Conservation (phyloP, 805 yeast genomes). For the Lachancea sp. region DNA sequence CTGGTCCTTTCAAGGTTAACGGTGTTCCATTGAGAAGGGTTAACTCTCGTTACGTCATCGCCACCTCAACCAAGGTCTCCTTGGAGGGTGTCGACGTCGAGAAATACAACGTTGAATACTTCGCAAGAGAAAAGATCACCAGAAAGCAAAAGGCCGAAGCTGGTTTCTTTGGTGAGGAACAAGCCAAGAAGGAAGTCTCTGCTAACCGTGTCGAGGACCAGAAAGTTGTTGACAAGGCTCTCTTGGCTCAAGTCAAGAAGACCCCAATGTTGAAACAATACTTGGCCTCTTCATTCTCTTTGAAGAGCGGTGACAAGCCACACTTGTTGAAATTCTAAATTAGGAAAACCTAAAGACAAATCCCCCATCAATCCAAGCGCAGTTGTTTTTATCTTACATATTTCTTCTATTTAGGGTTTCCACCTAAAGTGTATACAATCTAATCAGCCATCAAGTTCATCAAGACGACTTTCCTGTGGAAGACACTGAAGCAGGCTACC, state of each 20-base stretch:
- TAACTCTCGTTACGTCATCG: conserved; percentile 97
- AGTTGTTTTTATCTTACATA: conserved; percentile 7
- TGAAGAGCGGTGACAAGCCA: conserved; percentile 97
- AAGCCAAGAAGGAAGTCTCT: conserved; percentile 76
- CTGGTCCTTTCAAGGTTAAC: conserved; percentile 99
- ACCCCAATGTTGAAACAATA: conserved; percentile 96
- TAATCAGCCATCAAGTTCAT: conserved; percentile 10
- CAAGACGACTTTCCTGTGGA: background rate
- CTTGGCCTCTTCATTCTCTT: conserved; percentile 91
- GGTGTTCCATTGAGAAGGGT: conserved; percentile 99
- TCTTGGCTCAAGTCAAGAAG: conserved; percentile 91
- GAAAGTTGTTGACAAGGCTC: conserved; percentile 88
- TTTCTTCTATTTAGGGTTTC: conserved; percentile 10
- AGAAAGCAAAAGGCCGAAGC: conserved; percentile 83
- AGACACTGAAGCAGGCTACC: no score
- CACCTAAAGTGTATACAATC: conserved; percentile 12
- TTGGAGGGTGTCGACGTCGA: conserved; percentile 76
- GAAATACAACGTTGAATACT: conserved; percentile 91
- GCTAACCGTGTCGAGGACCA: conserved; percentile 96
- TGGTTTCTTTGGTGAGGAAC: conserved; percentile 78
- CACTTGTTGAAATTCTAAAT: conserved; percentile 93
- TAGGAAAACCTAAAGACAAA: conserved; percentile 35
- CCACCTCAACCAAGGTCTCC: conserved; percentile 89
- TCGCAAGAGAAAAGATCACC: conserved; percentile 88
- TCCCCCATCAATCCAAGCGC: conserved; percentile 48